Evolutionary conservation across 495 filamentous ascomycete genomes (phyloP), one percentile per base, ranked within the genome.

Genomic region (Copromyces sp.): DNA sequence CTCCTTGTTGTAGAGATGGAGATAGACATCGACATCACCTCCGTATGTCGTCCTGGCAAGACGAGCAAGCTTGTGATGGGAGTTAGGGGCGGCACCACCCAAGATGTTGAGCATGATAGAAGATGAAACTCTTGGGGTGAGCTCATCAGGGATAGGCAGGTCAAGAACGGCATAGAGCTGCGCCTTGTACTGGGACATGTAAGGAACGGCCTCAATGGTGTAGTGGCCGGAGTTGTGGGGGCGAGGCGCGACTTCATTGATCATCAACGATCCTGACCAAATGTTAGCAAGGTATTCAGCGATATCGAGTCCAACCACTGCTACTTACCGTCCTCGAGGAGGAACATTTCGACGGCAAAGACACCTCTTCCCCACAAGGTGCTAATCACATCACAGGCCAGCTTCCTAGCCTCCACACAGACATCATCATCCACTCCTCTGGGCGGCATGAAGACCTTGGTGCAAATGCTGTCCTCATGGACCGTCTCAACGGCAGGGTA

Each of bases 51-150:
- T 73, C 85, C 87, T 70, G 83, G 94, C 92, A 38, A 85, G 83
- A 69, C 87, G 81, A 16, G 90, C 89, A 61, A 96, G 84, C 53
- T 84, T 77, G 38, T 91, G 82, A 81, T 97, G 95, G 17, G 93
- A 92, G 72, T 90, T 82, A 5, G 88, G 81, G 2, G 85, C 82
- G 37, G 88, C 83, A 69, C 94, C 94, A 47, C 95, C 95, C 47
- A 99, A 89, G 73, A 99, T 93, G 83, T 99, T 99, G 69, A 98
- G 89, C 95, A 99, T 99, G 77, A 99, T 93, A 24, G 94, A 89
- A 11, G 81, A 84, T 68, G 84, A 83, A 42, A 84, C 86, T 65
- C 87, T 86, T 35, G 89, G 87, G 14, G 85, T 83, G 69, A 94
- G 83, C 76, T 88, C 84, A 16, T 87, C 78, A 2, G 88, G 87